These are phyloP conservation scores for Gremmenia infestans DNA, from an alignment of 2,329 filamentous ascomycete species.

Conservation along the genomic window DNA sequence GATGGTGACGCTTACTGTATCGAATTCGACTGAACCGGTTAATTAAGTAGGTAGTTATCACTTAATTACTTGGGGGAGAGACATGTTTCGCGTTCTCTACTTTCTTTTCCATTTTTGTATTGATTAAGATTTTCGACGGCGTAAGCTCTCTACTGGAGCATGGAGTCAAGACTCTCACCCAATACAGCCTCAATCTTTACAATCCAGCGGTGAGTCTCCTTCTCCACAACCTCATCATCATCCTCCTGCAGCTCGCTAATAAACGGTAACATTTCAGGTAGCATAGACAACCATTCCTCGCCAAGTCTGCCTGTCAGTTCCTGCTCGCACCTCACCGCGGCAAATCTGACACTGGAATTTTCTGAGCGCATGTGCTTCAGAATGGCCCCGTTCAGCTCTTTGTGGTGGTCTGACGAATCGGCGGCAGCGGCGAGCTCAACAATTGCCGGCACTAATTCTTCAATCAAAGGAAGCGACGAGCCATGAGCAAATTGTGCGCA, in stretches of 20 bases:
- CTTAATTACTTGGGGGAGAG: no score
- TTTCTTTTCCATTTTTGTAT: neutral
- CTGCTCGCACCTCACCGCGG: constrained; percentile 77
- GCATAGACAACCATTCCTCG: constrained; percentile 86
- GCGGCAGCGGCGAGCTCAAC: constrained; percentile 75
- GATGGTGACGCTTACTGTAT: constrained; percentile 13
- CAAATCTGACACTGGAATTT: constrained; percentile 66
- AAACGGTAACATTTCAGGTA: constrained; percentile 94
- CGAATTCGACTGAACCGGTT: constrained; percentile 6
- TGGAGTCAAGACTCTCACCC: constrained; percentile 85
- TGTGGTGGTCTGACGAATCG: constrained; percentile 84
- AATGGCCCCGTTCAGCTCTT: constrained; percentile 75
- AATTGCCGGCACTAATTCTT: constrained; percentile 66
- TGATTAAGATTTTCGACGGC: neutral
- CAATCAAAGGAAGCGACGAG: constrained; percentile 37
- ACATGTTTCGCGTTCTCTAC: neutral
- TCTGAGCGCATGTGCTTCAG: constrained; percentile 75
- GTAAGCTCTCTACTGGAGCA: constrained; percentile 64
- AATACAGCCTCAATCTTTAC: constrained; percentile 81
- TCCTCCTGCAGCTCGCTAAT: constrained; percentile 96
- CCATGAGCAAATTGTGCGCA: constrained; percentile 59
- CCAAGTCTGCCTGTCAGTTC: constrained; percentile 73
- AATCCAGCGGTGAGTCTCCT: constrained; percentile 87
- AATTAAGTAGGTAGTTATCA: neutral
- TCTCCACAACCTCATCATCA: constrained; percentile 88